Conservation (phyloP, 805 yeast genomes). For the Dipodascopsis uninucleata region DNA sequence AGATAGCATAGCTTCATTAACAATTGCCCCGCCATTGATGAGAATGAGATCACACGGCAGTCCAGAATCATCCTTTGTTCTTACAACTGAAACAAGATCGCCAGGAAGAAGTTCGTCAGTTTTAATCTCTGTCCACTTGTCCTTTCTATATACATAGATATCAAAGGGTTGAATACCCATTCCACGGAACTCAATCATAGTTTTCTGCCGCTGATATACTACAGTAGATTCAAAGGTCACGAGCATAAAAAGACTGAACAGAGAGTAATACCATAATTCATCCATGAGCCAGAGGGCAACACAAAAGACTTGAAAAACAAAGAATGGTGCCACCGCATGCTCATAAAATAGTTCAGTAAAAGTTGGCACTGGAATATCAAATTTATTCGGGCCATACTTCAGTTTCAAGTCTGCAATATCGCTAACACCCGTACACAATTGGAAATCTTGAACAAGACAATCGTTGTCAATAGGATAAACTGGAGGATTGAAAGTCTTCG, state of each 20-base stretch:
- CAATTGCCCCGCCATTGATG: constrained; percentile 87
- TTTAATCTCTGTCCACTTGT: constrained; percentile 63
- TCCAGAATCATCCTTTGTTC: constrained; percentile 88
- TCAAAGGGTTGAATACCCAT: constrained; percentile 95
- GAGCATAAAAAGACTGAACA: constrained; percentile 87
- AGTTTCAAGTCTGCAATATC: constrained; percentile 44
- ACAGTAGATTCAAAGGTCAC: constrained; percentile 90
- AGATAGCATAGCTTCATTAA: constrained; percentile 97
- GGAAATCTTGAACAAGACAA: constrained; percentile 43
- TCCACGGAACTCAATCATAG: constrained; percentile 91
- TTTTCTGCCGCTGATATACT: constrained; percentile 90
- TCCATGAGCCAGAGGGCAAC: constrained; percentile 95
- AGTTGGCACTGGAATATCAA: constrained; percentile 94
- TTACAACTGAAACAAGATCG: constrained; percentile 59
- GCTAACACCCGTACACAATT: constrained; percentile 50
- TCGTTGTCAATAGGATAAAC: constrained; percentile 51
- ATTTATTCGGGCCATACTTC: constrained; percentile 76
- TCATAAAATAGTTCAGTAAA: constrained; percentile 88
- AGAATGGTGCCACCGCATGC: constrained; percentile 97
- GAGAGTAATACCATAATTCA: constrained; percentile 92
- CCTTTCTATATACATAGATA: constrained; percentile 66
- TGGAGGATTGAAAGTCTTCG: constrained; percentile 71
- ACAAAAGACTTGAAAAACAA: constrained; percentile 93
- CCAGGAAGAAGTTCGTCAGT: constrained; percentile 84
- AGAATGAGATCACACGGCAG: constrained; percentile 89